phyloP scores from a whole-genome alignment of 1,284 basidiomycete species.

The Irpex lacteus region DNA sequence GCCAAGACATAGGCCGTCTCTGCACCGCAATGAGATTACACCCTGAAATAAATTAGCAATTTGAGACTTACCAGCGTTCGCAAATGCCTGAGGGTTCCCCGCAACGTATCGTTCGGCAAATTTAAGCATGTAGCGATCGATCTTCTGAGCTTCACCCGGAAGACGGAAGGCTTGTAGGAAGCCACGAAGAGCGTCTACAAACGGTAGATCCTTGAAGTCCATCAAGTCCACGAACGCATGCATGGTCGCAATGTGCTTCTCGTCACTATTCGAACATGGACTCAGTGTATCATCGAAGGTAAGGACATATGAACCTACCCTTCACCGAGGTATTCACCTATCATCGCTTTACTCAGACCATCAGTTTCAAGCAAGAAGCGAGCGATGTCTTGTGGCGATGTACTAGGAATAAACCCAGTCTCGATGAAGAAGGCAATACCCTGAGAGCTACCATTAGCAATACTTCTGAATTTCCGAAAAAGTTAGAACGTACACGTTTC shows the following conservation, averaged over 20 bases:
- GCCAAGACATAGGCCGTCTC: slow-evolving; percentile 93
- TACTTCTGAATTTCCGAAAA: slow-evolving; percentile 5
- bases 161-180: slow-evolving; percentile 94
- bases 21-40: slow-evolving; percentile 26
- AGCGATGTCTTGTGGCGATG: slow-evolving; percentile 80
- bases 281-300: neutral
- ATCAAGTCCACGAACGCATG: slow-evolving; percentile 93
- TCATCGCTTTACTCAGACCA: slow-evolving; percentile 93
- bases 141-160: slow-evolving; percentile 95
- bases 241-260: slow-evolving; percentile 88
- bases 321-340: slow-evolving; percentile 98
- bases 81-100: slow-evolving; percentile 82
- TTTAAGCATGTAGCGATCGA: slow-evolving; percentile 98
- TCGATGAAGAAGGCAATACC: slow-evolving; percentile 91
- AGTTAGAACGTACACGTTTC: slow-evolving; percentile 59
- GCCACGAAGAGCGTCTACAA: slow-evolving; percentile 84
- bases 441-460: slow-evolving; percentile 32
- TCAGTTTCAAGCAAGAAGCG: slow-evolving; percentile 87
- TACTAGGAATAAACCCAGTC: slow-evolving; percentile 83
- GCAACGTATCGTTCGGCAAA: slow-evolving; percentile 95
- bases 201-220: slow-evolving; percentile 78
- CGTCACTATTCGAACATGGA: slow-evolving; percentile 52
- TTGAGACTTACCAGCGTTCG: slow-evolving; percentile 65
- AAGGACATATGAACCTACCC: slow-evolving; percentile 62
- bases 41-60: neutral